phyloP scores from a whole-genome alignment of 257 asterid genomes.

The Cruciata laevipes region DNA sequence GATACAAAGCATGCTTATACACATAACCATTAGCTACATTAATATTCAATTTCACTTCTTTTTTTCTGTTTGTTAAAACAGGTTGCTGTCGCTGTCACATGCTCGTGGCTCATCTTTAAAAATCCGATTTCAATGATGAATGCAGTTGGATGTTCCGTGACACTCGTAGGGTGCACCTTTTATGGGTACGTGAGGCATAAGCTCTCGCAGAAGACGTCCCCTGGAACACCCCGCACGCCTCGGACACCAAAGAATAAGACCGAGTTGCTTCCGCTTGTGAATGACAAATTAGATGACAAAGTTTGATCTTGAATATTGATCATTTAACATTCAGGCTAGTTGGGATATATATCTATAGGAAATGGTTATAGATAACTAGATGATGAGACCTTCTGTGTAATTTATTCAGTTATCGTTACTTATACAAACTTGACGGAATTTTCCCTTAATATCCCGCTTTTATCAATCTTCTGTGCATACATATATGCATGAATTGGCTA shows the following conservation, averaged over 20 bases:
- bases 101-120: constrained; percentile 84
- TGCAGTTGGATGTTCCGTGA: constrained; percentile 69
- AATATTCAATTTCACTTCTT: neutral
- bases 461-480: neutral
- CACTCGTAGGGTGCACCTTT: constrained; percentile 84
- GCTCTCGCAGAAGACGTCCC: constrained; percentile 43
- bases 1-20: neutral
- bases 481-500: neutral
- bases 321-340: neutral
- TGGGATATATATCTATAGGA: constrained; percentile 12
- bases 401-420: neutral
- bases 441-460: neutral
- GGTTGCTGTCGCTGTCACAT: constrained; percentile 95
- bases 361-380: constrained; percentile 2
- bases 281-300: constrained; percentile 64
- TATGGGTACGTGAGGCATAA: constrained; percentile 81
- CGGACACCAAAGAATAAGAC: constrained; percentile 47
- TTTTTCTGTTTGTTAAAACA: constrained; percentile 13
- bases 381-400: neutral
- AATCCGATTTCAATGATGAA: constrained; percentile 84
- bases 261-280: constrained; percentile 68
- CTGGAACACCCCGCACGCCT: constrained; percentile 66
- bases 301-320: constrained; percentile 22
- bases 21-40: neutral
- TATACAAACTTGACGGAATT: neutral